Evolutionary conservation across 345 rosid genomes (phyloP).

Genomic region (Eucalyptus sp.): DNA sequence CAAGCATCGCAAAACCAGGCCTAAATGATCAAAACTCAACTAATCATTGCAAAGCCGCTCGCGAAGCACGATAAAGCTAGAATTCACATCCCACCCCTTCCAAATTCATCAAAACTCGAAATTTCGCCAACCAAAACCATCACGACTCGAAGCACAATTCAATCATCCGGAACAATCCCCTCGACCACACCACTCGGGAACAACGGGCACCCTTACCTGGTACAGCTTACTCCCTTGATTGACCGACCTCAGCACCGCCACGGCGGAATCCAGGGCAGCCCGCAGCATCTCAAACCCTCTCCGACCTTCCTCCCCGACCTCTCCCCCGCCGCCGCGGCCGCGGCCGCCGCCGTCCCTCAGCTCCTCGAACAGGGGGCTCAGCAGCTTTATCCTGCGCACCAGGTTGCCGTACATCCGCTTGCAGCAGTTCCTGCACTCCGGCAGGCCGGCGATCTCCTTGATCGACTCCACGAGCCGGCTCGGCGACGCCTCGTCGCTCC

Average conservation of each 20-base stretch:
- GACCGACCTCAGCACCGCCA: constrained; percentile 44
- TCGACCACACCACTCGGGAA: not conserved
- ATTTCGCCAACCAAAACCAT: not conserved
- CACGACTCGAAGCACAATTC: not conserved
- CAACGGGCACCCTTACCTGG: constrained; percentile 31
- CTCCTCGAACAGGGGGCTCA: constrained; percentile 94
- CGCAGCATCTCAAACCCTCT: constrained; percentile 40
- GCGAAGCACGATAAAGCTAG: not conserved
- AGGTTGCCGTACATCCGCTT: constrained; percentile 71
- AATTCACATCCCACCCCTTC: not conserved
- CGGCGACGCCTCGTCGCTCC: constrained; percentile 18
- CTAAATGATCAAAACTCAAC: not conserved
- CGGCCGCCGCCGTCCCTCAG: constrained; percentile 25
- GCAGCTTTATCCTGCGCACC: constrained; percentile 82
- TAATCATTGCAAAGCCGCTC: not conserved
- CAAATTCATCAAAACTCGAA: not conserved
- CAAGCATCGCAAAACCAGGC: not conserved
- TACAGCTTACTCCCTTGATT: constrained; percentile 71
- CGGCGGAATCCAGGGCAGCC: constrained; percentile 50
- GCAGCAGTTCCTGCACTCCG: constrained; percentile 41
- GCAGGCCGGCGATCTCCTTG: constrained; percentile 55
- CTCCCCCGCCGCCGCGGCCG: not conserved
- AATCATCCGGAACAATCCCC: not conserved
- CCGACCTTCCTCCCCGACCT: constrained; percentile 24
- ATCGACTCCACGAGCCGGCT: constrained; percentile 40